Conservation (phyloP, 148 eudicot species). For the Rhododendron vialii region DNA sequence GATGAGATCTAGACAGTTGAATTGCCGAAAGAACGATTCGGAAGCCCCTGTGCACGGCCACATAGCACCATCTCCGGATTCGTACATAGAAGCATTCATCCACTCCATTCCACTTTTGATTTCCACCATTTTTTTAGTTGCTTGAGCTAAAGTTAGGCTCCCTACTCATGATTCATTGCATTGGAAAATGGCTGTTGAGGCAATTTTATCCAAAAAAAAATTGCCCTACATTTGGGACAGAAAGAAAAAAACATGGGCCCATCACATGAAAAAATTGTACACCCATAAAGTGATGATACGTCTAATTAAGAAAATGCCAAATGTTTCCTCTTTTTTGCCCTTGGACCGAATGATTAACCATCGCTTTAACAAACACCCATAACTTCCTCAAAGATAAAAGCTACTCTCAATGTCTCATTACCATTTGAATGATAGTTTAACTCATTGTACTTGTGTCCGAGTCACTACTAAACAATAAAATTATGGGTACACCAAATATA, state of each 20-base stretch:
- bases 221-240: background rate
- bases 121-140: background rate
- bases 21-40: no score
- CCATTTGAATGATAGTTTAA: background rate
- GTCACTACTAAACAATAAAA: no score
- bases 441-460: background rate
- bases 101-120: background rate
- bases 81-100: background rate
- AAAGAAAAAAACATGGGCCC: background rate
- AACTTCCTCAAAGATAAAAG: background rate
- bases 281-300: background rate
- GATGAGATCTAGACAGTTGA: no score
- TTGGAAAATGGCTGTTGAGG: background rate
- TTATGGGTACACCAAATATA: no score
- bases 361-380: background rate
- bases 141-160: background rate
- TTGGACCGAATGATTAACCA: background rate
- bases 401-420: background rate
- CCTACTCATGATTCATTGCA: background rate
- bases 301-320: background rate
- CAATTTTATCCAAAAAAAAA: background rate
- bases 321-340: background rate
- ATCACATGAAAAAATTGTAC: background rate
- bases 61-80: no score
- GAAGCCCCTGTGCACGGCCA: no score